These are phyloP conservation scores for Ruellia speciosa DNA, from an alignment of 305 asterid genomes.

Conservation along the genomic window DNA sequence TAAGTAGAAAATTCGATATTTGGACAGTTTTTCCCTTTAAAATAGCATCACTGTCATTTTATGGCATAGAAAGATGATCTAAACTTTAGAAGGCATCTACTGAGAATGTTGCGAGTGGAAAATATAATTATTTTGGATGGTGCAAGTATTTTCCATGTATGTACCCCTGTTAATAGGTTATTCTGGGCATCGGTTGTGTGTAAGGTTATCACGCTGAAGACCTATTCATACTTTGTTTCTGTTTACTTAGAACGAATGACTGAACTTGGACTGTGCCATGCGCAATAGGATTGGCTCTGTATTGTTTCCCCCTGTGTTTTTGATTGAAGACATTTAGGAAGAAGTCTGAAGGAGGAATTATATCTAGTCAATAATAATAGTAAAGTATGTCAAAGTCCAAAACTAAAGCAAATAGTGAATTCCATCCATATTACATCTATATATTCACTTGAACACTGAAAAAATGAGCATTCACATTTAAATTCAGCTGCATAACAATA, in stretches of 20 bases:
- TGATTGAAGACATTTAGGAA: background rate
- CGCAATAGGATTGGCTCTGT: background rate
- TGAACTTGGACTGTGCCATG: background rate
- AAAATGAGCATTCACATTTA: too few species aligned
- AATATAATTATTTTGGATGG: background rate
- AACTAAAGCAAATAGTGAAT: background rate
- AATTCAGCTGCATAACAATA: too few species aligned
- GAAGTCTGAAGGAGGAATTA: too few species aligned
- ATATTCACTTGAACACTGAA: too few species aligned
- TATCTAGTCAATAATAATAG: too few species aligned
- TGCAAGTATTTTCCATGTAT: background rate
- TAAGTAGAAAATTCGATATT: too few species aligned
- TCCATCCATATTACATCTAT: background rate
- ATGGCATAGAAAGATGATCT: too few species aligned
- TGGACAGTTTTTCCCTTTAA: background rate
- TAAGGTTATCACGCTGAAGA: too few species aligned
- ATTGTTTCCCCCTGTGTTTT: too few species aligned
- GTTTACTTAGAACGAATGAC: background rate
- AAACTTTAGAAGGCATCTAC: too few species aligned
- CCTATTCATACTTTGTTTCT: background rate
- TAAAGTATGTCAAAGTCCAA: background rate
- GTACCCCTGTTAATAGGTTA: background rate
- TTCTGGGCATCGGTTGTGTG: background rate
- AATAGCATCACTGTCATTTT: background rate
- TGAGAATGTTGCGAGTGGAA: background rate